These are phyloP conservation scores for Aspergillus niger DNA, from an alignment of 2,329 filamentous ascomycete species.

Conservation along the genomic window DNA sequence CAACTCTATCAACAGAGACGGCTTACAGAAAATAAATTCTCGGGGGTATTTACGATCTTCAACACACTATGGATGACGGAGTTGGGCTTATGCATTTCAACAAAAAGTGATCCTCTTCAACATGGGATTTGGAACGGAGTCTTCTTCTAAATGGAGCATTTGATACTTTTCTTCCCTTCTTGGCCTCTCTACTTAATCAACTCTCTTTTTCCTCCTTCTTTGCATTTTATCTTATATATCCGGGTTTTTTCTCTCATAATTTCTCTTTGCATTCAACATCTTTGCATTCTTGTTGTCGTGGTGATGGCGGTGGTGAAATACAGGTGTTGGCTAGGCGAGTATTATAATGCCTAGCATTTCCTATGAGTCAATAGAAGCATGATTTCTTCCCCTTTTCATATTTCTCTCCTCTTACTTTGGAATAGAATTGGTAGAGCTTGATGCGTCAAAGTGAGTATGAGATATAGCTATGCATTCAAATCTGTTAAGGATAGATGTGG, in stretches of 20 bases:
- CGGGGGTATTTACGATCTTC: constrained; percentile 22
- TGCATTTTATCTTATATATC: background rate
- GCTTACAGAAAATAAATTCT: constrained; percentile 1
- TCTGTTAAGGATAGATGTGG: too few relatives aligned
- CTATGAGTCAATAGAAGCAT: background rate
- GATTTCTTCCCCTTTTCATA: background rate
- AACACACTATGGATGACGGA: constrained; percentile 29
- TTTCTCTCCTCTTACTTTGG: background rate
- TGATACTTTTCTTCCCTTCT: constrained; percentile 13
- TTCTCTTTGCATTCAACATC: background rate
- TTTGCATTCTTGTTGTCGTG: background rate
- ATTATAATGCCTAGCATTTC: background rate
- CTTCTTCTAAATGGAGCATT: constrained; percentile 18
- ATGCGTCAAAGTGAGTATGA: background rate
- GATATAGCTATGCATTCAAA: too few relatives aligned
- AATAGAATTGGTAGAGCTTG: background rate
- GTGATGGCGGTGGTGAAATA: background rate
- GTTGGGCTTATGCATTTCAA: constrained; percentile 23
- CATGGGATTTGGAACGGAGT: constrained; percentile 29
- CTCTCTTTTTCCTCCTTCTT: constrained; percentile 1
- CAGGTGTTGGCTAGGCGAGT: background rate
- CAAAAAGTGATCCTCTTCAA: constrained; percentile 31
- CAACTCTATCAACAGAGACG: constrained; percentile 1
- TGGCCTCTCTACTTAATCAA: too few relatives aligned
- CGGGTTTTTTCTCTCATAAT: background rate